Conservation (phyloP, 768 basidiomycete genomes). For the Amanita rimosa region DNA sequence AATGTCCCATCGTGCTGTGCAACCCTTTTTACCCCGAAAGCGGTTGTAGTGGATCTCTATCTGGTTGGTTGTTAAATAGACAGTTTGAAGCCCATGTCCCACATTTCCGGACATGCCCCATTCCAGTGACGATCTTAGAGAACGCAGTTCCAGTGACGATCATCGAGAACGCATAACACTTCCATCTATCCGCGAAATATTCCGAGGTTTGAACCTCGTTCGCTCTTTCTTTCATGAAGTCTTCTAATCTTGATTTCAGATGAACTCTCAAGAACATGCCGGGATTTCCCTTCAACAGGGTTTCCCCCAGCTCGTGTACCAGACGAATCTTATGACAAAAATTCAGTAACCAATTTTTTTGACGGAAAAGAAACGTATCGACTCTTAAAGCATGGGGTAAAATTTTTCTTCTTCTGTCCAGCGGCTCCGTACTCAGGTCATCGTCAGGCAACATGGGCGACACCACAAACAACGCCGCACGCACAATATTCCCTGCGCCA, state of each 20-base stretch:
- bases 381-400: not conserved
- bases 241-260: conserved; percentile 18
- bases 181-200: conserved; percentile 61
- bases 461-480: not conserved
- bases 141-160: conserved; percentile 27
- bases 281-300: conserved; percentile 8
- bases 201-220: conserved; percentile 32
- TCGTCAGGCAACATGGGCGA: not conserved
- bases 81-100: not conserved
- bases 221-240: not conserved
- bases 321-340: not conserved
- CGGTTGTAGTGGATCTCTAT: not conserved
- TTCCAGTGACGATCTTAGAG: conserved; percentile 16
- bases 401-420: not conserved
- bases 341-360: not conserved
- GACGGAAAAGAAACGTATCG: not conserved
- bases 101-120: conserved; percentile 10
- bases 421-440: not conserved
- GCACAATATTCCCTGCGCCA: not conserved
- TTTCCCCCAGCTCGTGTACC: not conserved
- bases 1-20: conserved; percentile 4
- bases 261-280: conserved; percentile 33
- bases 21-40: not conserved
- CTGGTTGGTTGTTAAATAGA: conserved; percentile 1
- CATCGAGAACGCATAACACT: conserved; percentile 43